Base-by-base conservation (phyloP, 345 rosid species). In the Bruguiera parviflora region DNA sequence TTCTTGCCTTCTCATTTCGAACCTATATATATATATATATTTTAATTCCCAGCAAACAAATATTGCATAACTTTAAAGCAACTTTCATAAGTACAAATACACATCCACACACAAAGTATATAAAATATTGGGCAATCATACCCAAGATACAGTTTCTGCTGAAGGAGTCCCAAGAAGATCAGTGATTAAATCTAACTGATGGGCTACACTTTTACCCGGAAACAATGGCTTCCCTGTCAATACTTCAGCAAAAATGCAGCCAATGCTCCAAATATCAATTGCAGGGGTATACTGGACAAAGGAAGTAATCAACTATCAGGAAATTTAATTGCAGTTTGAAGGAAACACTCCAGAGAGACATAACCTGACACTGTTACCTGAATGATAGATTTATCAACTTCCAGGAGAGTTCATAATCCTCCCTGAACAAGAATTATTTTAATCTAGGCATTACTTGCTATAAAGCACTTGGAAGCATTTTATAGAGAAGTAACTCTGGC, bases 351-450 rank as follows among this genome's bases (percentile, higher is more conserved):
- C 70, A 66, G 68, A 58, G 78, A 67, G 71, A 79, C 78, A 80
- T 77, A 87, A 81, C 92, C 75, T 63, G 81, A 85, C 89, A 87
- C 84, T 25, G 75, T 89, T 95, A 92, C 96, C 96, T 90, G 96
- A 85, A 84, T 76, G 84, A 89, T 76, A 91, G 96, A 83, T 69
- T 83, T 80, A 86, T 89, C 96, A 89, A 92, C 99, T 86, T 89
- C 97, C 91, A 86, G 89, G 96, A 90, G 93, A 89, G 93, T 84
- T 94, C 96, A 92, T 80, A 89, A 89, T 87, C 96, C 96, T 92
- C 96, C 99, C 99, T 95, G 95, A 95, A 95, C 92, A 89, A 90
- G 88, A 95, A 89, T 82, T 83, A 79, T 86, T 90, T 84, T 86
- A 84, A 88, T 91, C 96, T 87, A 89, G 80, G 87, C 75, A 87